phyloP scores from a whole-genome alignment of 2,329 filamentous ascomycete genomes.

The Penicillium olsonii region DNA sequence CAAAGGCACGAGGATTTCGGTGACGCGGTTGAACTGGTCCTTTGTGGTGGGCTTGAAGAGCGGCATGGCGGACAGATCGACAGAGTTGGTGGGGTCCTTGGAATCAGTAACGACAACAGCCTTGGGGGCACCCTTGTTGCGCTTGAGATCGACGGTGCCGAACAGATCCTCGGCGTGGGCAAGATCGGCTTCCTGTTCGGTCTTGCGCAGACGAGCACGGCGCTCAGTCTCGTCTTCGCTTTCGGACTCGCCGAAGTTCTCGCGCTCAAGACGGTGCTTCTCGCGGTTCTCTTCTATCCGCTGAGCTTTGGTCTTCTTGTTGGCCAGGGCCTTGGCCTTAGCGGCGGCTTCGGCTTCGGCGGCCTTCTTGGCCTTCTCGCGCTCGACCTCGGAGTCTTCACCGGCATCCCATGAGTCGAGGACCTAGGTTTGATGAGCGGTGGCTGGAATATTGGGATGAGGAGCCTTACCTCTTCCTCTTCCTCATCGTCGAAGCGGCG shows the following conservation, averaged over 20 bases:
- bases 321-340: constrained; percentile 81
- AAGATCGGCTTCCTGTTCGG: constrained; percentile 85
- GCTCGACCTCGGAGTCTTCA: constrained; percentile 94
- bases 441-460: neutral
- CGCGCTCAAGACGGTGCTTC: constrained; percentile 62
- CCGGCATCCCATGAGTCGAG: constrained; percentile 96
- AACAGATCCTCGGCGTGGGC: constrained; percentile 91
- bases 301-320: constrained; percentile 85
- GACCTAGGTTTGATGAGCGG: constrained; percentile 58
- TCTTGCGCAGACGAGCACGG: constrained; percentile 72
- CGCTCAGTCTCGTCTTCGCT: constrained; percentile 70
- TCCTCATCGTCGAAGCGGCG: constrained; percentile 93
- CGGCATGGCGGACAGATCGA: constrained; percentile 77
- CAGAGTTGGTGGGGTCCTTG: constrained; percentile 71
- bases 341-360: constrained; percentile 85
- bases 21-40: constrained; percentile 77
- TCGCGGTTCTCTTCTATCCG: constrained; percentile 79
- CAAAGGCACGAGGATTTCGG: constrained; percentile 76
- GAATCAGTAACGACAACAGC: constrained; percentile 65
- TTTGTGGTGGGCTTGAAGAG: constrained; percentile 91
- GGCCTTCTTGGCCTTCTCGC: constrained; percentile 88
- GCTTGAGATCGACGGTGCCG: constrained; percentile 70
- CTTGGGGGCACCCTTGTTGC: constrained; percentile 65
- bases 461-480: constrained; percentile 70
- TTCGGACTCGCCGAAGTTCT: constrained; percentile 59